Base-by-base conservation (phyloP, 2,329 filamentous ascomycete genomes). In the Tolypocladium sp. region DNA sequence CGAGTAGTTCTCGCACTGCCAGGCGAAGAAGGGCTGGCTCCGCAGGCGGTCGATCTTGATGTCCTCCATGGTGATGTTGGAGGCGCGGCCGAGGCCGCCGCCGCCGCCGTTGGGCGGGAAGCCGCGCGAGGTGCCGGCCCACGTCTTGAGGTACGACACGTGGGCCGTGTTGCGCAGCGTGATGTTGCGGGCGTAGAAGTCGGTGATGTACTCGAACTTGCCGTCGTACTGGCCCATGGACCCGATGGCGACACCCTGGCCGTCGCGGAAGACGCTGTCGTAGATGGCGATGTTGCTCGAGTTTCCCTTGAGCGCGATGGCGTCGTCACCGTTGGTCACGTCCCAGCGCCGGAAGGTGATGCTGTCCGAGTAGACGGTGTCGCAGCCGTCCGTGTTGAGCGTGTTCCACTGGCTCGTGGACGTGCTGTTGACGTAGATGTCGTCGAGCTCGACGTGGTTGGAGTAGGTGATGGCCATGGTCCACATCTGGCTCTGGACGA, bases 401-500 rank as follows among this genome's bases (percentile, higher is more conserved):
- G 70, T 72, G 61, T 63, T 70, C 63, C 70, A 68, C 57, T 65
- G 57, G 56, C 65, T 68, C 13, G 57, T 62, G 0, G 71, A 73
- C 0, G 76, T 78, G 66, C 76, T 83, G 69, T 83, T 83, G 58
- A 83, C 75, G 61, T 76, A 79, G 4, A 84, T 81, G 60, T 80
- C 74, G 56, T 79, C 72, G 8, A 84, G 70, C 0, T 79, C 68
- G 2, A 80, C 69, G 55, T 79, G 69, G 8, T 76, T 61, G 3
- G 78, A 79, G 65, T 79, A 70, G 12, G 79, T 79, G 37, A 83
- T 74, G 1, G 79, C 78, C 75, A 84, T 79, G 0, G 79, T 80
- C 77, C 83, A 86, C 82, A 86, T 85, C 69, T 85, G 82, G 61
- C 77, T 81, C 61, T 82, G 77, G 9, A 85, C 69, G 62, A 83